Evolutionary conservation across 139 green algal species (phyloP).

Genomic region (Closterium sp.): DNA sequence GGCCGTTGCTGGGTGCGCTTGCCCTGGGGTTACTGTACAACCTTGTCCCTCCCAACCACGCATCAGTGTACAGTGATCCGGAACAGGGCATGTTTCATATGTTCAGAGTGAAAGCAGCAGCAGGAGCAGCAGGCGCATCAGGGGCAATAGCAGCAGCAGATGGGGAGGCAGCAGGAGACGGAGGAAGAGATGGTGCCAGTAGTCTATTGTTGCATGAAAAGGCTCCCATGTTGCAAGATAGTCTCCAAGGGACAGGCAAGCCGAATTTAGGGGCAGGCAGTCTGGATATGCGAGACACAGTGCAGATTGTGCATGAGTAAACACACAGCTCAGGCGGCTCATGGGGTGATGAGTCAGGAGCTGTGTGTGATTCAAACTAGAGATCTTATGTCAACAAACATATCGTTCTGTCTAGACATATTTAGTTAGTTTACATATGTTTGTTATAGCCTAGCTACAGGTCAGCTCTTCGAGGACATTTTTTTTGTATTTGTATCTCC

Average conservation of each 20-base stretch:
- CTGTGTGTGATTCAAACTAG: no score
- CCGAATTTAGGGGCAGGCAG: neutral
- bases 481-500: no score
- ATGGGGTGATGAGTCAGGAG: no score
- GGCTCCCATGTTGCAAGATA: neutral
- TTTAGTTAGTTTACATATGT: no score
- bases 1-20: neutral
- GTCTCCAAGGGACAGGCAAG: neutral
- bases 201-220: neutral
- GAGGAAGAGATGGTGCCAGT: neutral
- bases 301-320: neutral
- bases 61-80: neutral
- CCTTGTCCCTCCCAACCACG: neutral
- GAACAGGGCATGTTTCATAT: neutral
- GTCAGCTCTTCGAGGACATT: no score
- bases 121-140: neutral
- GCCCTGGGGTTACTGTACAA: conserved; percentile 1
- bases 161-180: neutral
- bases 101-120: neutral
- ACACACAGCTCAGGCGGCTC: no score
- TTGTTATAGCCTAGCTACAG: no score
- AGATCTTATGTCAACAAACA: no score
- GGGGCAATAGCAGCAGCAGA: neutral
- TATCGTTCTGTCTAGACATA: no score
- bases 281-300: neutral